Evolutionary conservation across 2,329 filamentous ascomycete species (phyloP), one percentile per base, ranked within the genome.

Genomic region (Chrysoporthe cubensis): DNA sequence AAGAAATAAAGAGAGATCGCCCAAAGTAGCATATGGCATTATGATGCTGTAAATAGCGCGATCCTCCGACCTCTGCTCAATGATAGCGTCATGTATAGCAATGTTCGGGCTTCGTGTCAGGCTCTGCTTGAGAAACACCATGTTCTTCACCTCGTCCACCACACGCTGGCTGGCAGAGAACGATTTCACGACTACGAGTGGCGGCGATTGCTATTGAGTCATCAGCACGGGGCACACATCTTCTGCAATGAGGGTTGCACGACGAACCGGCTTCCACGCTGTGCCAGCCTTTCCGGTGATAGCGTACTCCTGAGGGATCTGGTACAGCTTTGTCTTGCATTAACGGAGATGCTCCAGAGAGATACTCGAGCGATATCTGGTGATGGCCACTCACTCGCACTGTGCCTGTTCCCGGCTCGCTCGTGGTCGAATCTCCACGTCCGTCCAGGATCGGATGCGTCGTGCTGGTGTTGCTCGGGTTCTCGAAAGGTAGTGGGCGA

Each of bases 1-100:
- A 1, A 70, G 64, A 7, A 70, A 69, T 4, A 69, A 64, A 5
- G 66, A 64, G 7, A 70, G 66, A 3, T 69, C 66, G 6, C 69
- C 69, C 32, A 70, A 50, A 18, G 62, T 59, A 18, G 69, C 69
- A 32, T 64, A 69, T 3, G 69, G 69, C 13, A 64, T 62, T 2
- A 70, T 54, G 13, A 69, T 67, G 26, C 64, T 66, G 44, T 56
- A 52, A 14, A 50, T 57, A 3, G 56, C 54, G 44, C 64, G 50
- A n/a, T 62, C 64, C 40, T 62, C 63, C 32, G 50, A 37, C 13
- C 11, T 64, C 43, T 64, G 54, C 52, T 66, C 66, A 16, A 70
- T 62, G 21, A 67, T 66, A 1, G 66, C 66, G 18, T 70, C 65
- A 32, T 70, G 69, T 21, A 69, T 60, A 1, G 66, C 62, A 13